Base-by-base conservation (phyloP, 306 rosid species). In the Sindora glabra region DNA sequence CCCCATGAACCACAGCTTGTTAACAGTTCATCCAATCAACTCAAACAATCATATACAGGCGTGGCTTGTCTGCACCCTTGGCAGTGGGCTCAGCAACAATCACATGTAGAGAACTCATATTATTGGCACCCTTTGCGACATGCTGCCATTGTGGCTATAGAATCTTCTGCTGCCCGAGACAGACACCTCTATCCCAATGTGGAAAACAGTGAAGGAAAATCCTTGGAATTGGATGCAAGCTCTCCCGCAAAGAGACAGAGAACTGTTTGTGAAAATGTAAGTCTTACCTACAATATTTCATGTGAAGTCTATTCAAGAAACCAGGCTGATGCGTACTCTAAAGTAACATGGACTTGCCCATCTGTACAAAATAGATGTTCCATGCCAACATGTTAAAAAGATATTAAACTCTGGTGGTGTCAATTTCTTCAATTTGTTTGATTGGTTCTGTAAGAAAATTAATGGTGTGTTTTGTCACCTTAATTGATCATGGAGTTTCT, bases 151-250 rank as follows among this genome's bases (percentile, higher is more conserved):
- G 95, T 84, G 26, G 94, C 90, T 52, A 83, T 92, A 53, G 96
- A 88, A 78, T 78, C 88, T 69, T 88, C 95, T 60, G 90, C 96
- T 49, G 85, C 89, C 49, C 76, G 98, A 73, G 96, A 88, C 74
- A 74, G 80, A 42, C 52, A 2, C 22, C 79, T 86, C 64, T 92
- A 79, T 56, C 86, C 89, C 42, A 59, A 44, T 47, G 42, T 25
- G 40, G 72, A 45, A 3, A 67, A 67, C 47, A 41, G 27, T 60
- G 77, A 60, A 72, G 77, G 72, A 30, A 67, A 60, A 34, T 68
- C 63, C 38, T 50, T 63, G 60, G 86, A 77, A 62, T 33, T 59
- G 55, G 82, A 67, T 18, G 54, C 58, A 7, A 64, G 67, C 73
- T 84, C 83, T 67, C 75, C 69, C 25, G 69, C 81, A 44, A 92